These are phyloP conservation scores for Usnea hakonensis DNA, from an alignment of 495 filamentous ascomycete genomes.

Conservation along the genomic window DNA sequence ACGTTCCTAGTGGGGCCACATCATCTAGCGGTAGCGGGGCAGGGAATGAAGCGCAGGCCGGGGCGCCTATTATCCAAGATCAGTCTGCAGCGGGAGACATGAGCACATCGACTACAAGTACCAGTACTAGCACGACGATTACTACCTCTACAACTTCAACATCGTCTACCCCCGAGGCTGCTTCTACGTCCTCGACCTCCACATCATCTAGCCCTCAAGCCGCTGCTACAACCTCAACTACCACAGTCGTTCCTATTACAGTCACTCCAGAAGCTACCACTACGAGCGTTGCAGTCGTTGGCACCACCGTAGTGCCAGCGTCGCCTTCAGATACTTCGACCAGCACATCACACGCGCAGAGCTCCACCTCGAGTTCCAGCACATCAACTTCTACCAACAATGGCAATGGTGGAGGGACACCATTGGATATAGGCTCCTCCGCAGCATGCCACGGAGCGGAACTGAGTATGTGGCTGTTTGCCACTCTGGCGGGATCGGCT, in stretches of 20 bases:
- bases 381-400: background rate
- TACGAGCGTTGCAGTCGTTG: background rate
- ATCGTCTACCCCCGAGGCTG: no score
- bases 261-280: constrained; percentile 5
- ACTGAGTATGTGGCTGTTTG: background rate
- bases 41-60: background rate
- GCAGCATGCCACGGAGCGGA: constrained; percentile 10
- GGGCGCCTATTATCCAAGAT: no score
- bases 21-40: background rate
- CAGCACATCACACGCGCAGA: background rate
- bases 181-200: no score
- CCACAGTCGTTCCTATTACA: background rate
- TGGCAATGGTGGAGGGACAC: constrained; percentile 17
- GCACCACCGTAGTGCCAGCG: background rate
- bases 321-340: background rate
- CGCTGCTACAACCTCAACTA: background rate
- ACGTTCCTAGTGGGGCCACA: background rate
- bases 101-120: background rate
- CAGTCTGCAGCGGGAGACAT: background rate
- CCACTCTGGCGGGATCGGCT: constrained; percentile 1
- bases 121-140: background rate
- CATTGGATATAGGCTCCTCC: constrained; percentile 19
- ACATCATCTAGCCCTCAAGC: background rate
- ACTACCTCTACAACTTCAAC: background rate
- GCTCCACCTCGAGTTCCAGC: constrained; percentile 8